These are phyloP conservation scores for Ascochyta fabae DNA, from an alignment of 2,329 filamentous ascomycete species.

Conservation along the genomic window DNA sequence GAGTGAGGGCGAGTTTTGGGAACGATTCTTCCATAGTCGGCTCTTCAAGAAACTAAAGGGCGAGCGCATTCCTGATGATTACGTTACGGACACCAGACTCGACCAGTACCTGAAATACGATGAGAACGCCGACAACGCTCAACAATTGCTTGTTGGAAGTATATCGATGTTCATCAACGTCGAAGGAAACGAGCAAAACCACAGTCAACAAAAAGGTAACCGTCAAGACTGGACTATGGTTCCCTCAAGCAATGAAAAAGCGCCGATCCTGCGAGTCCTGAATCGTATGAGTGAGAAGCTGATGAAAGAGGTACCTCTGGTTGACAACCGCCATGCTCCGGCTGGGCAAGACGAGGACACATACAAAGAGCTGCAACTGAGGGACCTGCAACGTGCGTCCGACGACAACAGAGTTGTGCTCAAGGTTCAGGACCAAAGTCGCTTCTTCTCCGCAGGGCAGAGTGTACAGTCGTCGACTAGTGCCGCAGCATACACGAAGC, in stretches of 20 bases:
- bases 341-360: conserved; percentile 74
- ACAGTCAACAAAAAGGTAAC: conserved; percentile 87
- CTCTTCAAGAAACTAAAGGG: conserved; percentile 91
- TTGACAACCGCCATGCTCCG: conserved; percentile 71
- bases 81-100: conserved; percentile 77
- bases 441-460: conserved; percentile 71
- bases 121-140: conserved; percentile 59
- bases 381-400: conserved; percentile 77
- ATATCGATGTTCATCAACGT: conserved; percentile 91
- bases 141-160: conserved; percentile 61
- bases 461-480: conserved; percentile 54
- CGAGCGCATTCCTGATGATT: conserved; percentile 80
- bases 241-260: conserved; percentile 73
- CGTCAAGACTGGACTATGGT: conserved; percentile 90
- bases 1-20: conserved; percentile 85
- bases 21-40: conserved; percentile 88
- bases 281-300: conserved; percentile 94
- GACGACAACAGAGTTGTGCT: conserved; percentile 81
- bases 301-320: conserved; percentile 82
- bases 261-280: conserved; percentile 86
- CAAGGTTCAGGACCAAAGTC: conserved; percentile 85
- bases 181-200: conserved; percentile 92
- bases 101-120: conserved; percentile 84
- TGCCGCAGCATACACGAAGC: conserved; percentile 68
- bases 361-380: conserved; percentile 76